These are phyloP conservation scores for Myxozyma kluyveri DNA, from an alignment of 805 yeast genomes.

Conservation along the genomic window DNA sequence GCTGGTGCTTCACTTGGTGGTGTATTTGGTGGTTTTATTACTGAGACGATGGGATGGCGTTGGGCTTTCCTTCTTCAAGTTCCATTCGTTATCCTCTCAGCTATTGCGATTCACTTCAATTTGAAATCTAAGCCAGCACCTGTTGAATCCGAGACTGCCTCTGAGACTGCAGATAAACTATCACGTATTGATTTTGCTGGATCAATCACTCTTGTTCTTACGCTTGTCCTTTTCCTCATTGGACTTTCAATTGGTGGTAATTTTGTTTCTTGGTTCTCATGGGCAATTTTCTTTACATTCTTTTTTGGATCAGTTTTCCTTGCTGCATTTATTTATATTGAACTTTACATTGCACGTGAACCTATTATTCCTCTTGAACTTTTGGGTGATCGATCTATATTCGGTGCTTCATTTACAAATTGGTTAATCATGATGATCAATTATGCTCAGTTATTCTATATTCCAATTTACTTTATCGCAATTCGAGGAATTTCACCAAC, in stretches of 20 bases:
- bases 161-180: conserved; percentile 35
- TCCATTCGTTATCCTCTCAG: conserved; percentile 55
- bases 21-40: conserved; percentile 43
- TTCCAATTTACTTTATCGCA: conserved; percentile 65
- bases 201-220: conserved; percentile 53
- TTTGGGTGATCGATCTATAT: conserved; percentile 55
- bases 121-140: conserved; percentile 53
- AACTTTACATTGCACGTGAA: conserved; percentile 51
- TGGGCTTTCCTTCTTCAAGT: conserved; percentile 34
- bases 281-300: conserved; percentile 42
- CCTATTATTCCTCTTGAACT: conserved; percentile 66
- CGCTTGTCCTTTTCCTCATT: conserved; percentile 57
- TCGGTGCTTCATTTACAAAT: conserved; percentile 64
- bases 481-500: conserved; percentile 54
- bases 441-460: conserved; percentile 61
- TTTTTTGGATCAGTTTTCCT: conserved; percentile 38
- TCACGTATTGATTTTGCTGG: conserved; percentile 66
- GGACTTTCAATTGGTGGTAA: conserved; percentile 68
- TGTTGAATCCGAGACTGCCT: conserved; percentile 51
- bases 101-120: conserved; percentile 65
- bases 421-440: conserved; percentile 71
- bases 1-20: conserved; percentile 65
- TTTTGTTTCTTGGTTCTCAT: conserved; percentile 49
- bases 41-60: conserved; percentile 55
- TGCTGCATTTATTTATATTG: conserved; percentile 51